Evolutionary conservation across 192 early-diverging fungal species (phyloP).

Genomic region (Phycomyces blakesleeanus): DNA sequence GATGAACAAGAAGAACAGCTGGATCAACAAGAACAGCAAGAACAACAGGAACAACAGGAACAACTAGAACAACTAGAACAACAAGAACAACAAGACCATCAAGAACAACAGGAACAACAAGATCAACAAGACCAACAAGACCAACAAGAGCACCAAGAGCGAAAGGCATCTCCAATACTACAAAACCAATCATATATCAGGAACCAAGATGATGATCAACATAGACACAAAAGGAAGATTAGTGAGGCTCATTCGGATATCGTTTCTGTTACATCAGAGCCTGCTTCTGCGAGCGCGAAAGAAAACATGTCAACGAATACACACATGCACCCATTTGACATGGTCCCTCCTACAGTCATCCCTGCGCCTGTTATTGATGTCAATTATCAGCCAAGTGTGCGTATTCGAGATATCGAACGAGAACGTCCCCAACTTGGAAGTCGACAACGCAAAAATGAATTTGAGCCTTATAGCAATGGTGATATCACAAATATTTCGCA

Average conservation of each 20-base stretch:
- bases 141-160: neutral
- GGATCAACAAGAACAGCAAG: neutral
- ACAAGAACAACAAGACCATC: neutral
- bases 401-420: slow-evolving; percentile 48
- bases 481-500: slow-evolving; percentile 61
- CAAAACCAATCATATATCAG: no score
- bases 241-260: neutral
- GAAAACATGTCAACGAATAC: neutral
- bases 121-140: neutral
- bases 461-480: slow-evolving; percentile 55
- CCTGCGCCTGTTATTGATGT: slow-evolving; percentile 37
- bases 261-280: neutral
- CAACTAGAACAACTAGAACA: neutral
- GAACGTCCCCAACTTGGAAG: slow-evolving; percentile 45
- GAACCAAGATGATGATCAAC: neutral
- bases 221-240: neutral
- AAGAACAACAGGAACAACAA: no score
- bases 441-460: slow-evolving; percentile 55
- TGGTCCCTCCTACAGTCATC: neutral
- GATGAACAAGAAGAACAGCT: no score
- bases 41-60: no score
- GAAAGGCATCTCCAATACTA: neutral
- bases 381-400: slow-evolving; percentile 40
- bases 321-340: neutral
- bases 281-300: no score